Conservation (phyloP, 495 filamentous ascomycete species). For the Apodospora peruviana region DNA sequence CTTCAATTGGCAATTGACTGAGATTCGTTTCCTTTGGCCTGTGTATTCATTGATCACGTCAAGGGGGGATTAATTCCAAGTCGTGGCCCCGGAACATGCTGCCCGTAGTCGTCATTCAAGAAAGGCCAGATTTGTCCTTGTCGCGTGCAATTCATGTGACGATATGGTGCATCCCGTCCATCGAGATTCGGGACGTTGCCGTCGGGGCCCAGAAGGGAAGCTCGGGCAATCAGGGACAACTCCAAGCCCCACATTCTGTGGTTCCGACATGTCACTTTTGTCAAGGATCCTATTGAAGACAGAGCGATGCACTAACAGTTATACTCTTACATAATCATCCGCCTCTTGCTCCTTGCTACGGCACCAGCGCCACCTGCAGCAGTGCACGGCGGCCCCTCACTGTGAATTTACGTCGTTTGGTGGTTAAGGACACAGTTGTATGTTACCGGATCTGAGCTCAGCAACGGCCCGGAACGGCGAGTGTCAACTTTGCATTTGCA, state of each 20-base stretch:
- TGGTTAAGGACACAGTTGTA: slow-evolving; percentile 32
- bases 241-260: not conserved
- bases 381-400: not conserved
- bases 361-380: not conserved
- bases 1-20: too few relatives aligned
- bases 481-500: not conserved
- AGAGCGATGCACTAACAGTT: not conserved
- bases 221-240: not conserved
- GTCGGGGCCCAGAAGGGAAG: not conserved
- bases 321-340: not conserved
- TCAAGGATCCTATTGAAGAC: not conserved
- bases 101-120: too few relatives aligned
- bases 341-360: not conserved
- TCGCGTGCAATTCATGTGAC: not conserved
- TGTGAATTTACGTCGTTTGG: slow-evolving; percentile 5
- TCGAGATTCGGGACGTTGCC: not conserved
- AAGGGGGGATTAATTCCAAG: too few relatives aligned
- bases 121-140: not conserved
- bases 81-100: too few relatives aligned
- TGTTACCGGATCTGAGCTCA: slow-evolving; percentile 17
- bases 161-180: not conserved
- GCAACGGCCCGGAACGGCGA: not conserved
- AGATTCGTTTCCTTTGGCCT: too few relatives aligned
- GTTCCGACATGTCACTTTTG: not conserved
- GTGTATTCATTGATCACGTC: too few relatives aligned